Conservation (phyloP, 768 basidiomycete species). For the Leucocoprinus sp. region DNA sequence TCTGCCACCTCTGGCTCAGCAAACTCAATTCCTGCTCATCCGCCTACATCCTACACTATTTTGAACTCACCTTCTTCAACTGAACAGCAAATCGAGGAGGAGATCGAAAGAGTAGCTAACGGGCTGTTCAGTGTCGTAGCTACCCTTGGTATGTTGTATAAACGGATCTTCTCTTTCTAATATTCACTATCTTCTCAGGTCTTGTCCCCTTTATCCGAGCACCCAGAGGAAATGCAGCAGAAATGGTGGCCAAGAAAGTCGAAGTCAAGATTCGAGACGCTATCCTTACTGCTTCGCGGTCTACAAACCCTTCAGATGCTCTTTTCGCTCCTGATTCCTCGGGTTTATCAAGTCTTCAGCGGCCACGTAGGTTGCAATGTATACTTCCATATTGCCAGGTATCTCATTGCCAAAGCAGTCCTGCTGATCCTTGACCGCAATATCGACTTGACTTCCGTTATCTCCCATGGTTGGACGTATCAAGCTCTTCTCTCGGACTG, state of each 20-base stretch:
- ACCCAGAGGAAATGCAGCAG: constrained; percentile 93
- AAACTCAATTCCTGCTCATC: constrained; percentile 23
- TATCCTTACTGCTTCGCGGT: constrained; percentile 60
- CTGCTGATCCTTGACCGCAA: constrained; percentile 92
- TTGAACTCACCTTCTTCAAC: constrained; percentile 87
- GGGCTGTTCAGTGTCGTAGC: constrained; percentile 90
- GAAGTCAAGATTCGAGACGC: constrained; percentile 89
- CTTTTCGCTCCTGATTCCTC: constrained; percentile 76
- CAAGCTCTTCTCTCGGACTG: constrained; percentile 98
- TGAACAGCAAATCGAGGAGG: constrained; percentile 86
- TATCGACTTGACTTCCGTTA: constrained; percentile 85
- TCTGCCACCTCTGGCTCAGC: constrained; percentile 26
- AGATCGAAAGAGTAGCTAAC: constrained; percentile 84
- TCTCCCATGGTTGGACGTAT: constrained; percentile 98
- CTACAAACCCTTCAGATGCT: constrained; percentile 43
- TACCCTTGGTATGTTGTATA: constrained; percentile 57
- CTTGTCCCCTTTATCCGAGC: constrained; percentile 93
- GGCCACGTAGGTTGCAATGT: constrained; percentile 57
- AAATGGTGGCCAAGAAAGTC: constrained; percentile 97
- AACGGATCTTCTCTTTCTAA: background rate
- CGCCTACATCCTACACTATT: constrained; percentile 59
- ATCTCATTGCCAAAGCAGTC: constrained; percentile 40
- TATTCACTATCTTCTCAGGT: constrained; percentile 33
- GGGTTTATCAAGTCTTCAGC: constrained; percentile 77
- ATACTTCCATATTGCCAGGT: constrained; percentile 1